phyloP scores from a whole-genome alignment of 169 alveolate genomes.

The Plasmodium chabaudi region DNA sequence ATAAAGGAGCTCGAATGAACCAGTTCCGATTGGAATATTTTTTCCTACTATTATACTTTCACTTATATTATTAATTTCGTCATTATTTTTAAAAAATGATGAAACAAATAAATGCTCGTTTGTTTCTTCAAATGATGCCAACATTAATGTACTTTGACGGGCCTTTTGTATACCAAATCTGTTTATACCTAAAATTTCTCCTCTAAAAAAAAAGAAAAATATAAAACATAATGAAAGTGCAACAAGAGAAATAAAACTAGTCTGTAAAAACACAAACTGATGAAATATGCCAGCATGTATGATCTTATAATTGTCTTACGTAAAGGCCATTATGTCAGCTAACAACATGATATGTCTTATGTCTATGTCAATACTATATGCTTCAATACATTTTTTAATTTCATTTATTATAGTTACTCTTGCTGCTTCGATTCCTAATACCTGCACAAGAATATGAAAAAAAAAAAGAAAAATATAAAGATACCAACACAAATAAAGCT shows the following conservation, averaged over 20 bases:
- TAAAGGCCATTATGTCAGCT: constrained; percentile 98
- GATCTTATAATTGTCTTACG: constrained; percentile 79
- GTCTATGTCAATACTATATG: constrained; percentile 95
- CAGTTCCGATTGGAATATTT: constrained; percentile 96
- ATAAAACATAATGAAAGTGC: constrained; percentile 13
- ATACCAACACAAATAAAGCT: background rate
- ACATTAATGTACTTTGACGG: constrained; percentile 97
- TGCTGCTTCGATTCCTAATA: constrained; percentile 98
- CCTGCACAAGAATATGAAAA: constrained; percentile 43
- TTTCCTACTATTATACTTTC: constrained; percentile 98
- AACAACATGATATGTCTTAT: constrained; percentile 96
- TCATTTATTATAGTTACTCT: constrained; percentile 95
- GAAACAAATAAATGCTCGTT: constrained; percentile 98
- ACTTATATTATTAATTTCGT: constrained; percentile 94
- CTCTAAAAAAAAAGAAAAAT: constrained; percentile 77
- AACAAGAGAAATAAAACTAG: too few relatives aligned
- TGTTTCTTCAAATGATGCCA: constrained; percentile 99
- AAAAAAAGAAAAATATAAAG: background rate
- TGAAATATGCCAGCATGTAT: background rate
- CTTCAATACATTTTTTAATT: constrained; percentile 93
- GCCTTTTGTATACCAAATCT: constrained; percentile 97
- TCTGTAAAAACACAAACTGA: too few relatives aligned
- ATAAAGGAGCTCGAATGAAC: constrained; percentile 87
- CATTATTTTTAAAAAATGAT: constrained; percentile 94
- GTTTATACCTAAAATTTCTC: constrained; percentile 96